phyloP scores from a whole-genome alignment of 106 monocot genomes.

The Dendrobium nobile region DNA sequence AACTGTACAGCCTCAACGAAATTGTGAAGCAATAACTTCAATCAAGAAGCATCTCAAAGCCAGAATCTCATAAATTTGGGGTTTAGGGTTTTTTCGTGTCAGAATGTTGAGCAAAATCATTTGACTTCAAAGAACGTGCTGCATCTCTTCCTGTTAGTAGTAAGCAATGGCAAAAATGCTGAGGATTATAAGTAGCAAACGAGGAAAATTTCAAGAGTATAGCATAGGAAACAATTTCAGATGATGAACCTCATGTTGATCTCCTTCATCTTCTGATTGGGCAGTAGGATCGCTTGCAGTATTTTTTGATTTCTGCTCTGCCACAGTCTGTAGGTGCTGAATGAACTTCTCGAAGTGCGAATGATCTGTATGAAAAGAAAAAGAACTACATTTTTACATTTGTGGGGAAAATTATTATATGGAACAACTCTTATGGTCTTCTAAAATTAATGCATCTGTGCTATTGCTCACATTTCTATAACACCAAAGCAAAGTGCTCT shows the following conservation, averaged over 20 bases:
- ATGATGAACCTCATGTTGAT: slow-evolving; percentile 9
- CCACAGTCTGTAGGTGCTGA: slow-evolving; percentile 1
- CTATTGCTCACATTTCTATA: too few relatives aligned
- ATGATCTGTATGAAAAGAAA: slow-evolving; percentile 5
- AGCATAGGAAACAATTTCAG: not conserved
- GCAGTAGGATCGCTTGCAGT: not conserved
- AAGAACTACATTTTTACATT: not conserved
- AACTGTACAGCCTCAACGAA: not conserved
- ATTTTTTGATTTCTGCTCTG: not conserved
- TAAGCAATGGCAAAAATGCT: not conserved
- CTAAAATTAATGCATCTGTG: too few relatives aligned
- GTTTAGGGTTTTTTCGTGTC: too few relatives aligned
- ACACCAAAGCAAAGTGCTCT: not conserved
- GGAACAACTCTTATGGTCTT: too few relatives aligned
- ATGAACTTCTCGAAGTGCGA: slow-evolving; percentile 13
- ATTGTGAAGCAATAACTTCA: not conserved
- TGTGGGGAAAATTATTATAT: not conserved
- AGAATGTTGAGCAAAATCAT: too few relatives aligned
- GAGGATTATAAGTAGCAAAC: not conserved
- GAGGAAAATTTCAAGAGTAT: not conserved
- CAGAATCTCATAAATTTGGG: too few relatives aligned
- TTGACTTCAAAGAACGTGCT: too few relatives aligned
- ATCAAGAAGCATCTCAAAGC: too few relatives aligned
- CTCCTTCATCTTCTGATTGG: not conserved
- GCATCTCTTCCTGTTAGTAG: slow-evolving; percentile 4